phyloP scores from a whole-genome alignment of 768 basidiomycete genomes.

The Daedalea quercina region DNA sequence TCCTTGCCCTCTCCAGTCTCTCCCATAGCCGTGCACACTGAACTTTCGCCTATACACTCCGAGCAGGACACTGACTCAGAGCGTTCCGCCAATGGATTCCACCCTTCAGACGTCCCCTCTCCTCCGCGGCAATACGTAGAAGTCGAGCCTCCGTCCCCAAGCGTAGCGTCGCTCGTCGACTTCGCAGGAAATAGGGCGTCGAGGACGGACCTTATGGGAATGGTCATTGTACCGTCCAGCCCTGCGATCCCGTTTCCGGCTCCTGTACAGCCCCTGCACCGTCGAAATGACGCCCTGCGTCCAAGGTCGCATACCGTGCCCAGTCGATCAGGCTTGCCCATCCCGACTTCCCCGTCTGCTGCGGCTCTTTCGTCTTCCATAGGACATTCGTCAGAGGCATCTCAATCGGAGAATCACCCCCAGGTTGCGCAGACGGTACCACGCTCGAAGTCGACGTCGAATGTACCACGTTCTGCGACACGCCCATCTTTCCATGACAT shows the following conservation, averaged over 20 bases:
- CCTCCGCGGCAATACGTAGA: neutral
- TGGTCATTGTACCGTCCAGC: neutral
- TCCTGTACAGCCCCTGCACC: neutral
- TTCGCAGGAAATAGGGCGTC: neutral
- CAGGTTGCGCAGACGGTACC: neutral
- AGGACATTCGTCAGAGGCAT: neutral
- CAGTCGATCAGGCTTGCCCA: neutral
- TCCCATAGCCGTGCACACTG: neutral
- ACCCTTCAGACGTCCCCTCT: neutral
- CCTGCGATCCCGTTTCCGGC: neutral
- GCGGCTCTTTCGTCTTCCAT: constrained; percentile 7
- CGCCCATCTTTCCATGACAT: constrained; percentile 3
- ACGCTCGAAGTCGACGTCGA: neutral
- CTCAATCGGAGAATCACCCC: neutral
- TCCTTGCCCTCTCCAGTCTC: neutral
- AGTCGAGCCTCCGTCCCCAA: neutral
- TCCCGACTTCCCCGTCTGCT: constrained; percentile 9
- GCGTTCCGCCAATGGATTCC: neutral
- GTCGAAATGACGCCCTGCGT: constrained; percentile 5
- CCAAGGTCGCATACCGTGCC: constrained; percentile 8
- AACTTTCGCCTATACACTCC: neutral
- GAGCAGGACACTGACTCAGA: neutral
- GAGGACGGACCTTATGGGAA: neutral
- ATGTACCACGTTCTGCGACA: neutral
- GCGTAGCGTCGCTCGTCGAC: neutral